These are phyloP conservation scores for Moesziomyces sp. DNA, from an alignment of 1,284 basidiomycete species.

Conservation along the genomic window DNA sequence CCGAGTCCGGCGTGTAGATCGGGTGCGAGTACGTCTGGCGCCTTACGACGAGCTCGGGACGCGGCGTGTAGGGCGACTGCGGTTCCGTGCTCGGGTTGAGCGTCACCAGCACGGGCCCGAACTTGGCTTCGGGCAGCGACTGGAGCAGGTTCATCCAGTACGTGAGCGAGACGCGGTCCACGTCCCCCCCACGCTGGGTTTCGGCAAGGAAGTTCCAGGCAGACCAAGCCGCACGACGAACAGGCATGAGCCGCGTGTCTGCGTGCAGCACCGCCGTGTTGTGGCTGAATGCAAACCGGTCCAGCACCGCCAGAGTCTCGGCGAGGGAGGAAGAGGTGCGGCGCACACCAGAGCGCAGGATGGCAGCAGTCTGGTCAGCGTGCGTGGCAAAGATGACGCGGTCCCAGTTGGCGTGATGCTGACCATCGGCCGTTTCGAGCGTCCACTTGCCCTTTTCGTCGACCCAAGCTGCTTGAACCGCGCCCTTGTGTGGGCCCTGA, in stretches of 20 bases:
- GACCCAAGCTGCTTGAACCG: constrained; percentile 26
- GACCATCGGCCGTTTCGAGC: constrained; percentile 70
- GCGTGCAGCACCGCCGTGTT: constrained; percentile 80
- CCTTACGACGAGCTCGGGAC: constrained; percentile 69
- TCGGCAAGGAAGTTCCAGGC: constrained; percentile 63
- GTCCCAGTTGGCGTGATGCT: constrained; percentile 69
- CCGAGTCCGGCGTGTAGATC: constrained; percentile 69
- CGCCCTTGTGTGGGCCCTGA: constrained; percentile 18
- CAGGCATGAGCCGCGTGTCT: constrained; percentile 66
- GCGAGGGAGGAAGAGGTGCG: neutral
- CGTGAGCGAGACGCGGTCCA: constrained; percentile 62
- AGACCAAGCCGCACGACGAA: constrained; percentile 43
- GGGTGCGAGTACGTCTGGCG: constrained; percentile 79
- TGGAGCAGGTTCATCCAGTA: constrained; percentile 85
- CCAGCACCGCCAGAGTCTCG: constrained; percentile 73
- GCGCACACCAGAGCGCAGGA: constrained; percentile 70
- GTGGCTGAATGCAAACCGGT: constrained; percentile 73
- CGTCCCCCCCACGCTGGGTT: constrained; percentile 14
- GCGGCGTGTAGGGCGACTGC: constrained; percentile 32
- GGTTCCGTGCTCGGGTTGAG: constrained; percentile 73
- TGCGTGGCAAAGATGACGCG: constrained; percentile 83
- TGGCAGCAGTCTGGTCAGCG: constrained; percentile 75
- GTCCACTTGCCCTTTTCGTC: constrained; percentile 30
- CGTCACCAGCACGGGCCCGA: constrained; percentile 81
- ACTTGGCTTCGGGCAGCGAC: constrained; percentile 73